Evolutionary conservation across 169 alveolate species (phyloP), one percentile per base, ranked within the genome.

Genomic region (Cryptosporidium sp.): DNA sequence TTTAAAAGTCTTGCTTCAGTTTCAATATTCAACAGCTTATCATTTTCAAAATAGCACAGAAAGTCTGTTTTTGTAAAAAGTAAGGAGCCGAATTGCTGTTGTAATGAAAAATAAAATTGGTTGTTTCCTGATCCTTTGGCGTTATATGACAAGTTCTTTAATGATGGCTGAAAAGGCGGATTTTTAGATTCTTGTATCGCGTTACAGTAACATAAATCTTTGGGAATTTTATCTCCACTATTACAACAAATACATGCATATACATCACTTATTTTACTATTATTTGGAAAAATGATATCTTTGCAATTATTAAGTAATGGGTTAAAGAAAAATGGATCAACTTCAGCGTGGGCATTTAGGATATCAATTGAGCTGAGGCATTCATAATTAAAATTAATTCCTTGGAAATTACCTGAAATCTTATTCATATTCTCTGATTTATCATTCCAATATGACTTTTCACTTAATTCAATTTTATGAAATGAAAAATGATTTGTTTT

Each of bases 401-500:
- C 65, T 14, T 26, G 33, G 69, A 26, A 33, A 37, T 8, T 14
- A 29, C 29, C 10, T 23, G 35, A 12, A n/a, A 26, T 8, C 7
- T 56, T 56, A 26, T 16, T 5, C 7, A 1, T 16, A 8, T 6
- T 10, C 35, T 56, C 67, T 0, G 35, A 56, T 45, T 80, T 80
- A 65, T 80, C 89, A 33, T 80, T 80, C 89, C 89, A 80, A 80
- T 62, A 80, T 58, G 89, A 80, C 33, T 80, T 80, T 7, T 80
- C 89, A 65, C 33, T 18, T 10, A 67, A 23, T 21, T 80, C 89
- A 2, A 80, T 80, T 39, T 80, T 80, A 8, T 45, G 60, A 80
- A 80, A 80, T 61, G 53, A 62, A 45, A 44, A 16, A 26, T 65
- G 6, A 31, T 37, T 61, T n/a, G 21, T 14, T 65, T 80, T 80